These are phyloP conservation scores for Penicillium crystallinum DNA, from an alignment of 495 filamentous ascomycete genomes.

Conservation along the genomic window DNA sequence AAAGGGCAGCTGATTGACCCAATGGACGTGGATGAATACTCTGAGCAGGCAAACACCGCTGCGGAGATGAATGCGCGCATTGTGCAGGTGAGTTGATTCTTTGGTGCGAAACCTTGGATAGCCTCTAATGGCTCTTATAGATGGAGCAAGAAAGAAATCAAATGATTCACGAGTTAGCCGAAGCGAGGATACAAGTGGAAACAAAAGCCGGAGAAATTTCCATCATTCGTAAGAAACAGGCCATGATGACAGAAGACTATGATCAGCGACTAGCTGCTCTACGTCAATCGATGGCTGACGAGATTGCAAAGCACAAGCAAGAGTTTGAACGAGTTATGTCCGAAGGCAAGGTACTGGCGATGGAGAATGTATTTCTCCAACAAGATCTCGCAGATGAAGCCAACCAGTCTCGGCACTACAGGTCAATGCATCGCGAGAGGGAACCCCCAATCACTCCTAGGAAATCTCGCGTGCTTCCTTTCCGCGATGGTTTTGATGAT, in stretches of 20 bases:
- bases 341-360: conserved; percentile 56
- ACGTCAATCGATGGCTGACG: conserved; percentile 51
- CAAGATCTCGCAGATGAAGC: conserved; percentile 60
- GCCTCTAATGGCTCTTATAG: conserved; percentile 34
- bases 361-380: conserved; percentile 59
- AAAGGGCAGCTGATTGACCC: conserved; percentile 12
- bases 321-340: conserved; percentile 52
- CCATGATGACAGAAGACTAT: conserved; percentile 50
- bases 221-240: conserved; percentile 60
- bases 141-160: conserved; percentile 49
- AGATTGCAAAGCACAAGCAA: conserved; percentile 48
- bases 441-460: conserved; percentile 51
- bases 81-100: conserved; percentile 23
- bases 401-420: conserved; percentile 44
- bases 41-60: conserved; percentile 13
- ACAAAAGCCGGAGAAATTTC: conserved; percentile 62
- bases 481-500: conserved; percentile 70
- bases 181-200: conserved; percentile 44
- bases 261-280: conserved; percentile 48
- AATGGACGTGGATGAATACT: conserved; percentile 33
- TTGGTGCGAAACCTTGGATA: conserved; percentile 12
- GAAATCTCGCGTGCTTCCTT: conserved; percentile 49
- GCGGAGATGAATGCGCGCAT: conserved; percentile 21
- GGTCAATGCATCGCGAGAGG: conserved; percentile 39
- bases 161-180: conserved; percentile 42